Base-by-base conservation (phyloP, 73 alveolate species). In the Paramecium octaurelia region DNA sequence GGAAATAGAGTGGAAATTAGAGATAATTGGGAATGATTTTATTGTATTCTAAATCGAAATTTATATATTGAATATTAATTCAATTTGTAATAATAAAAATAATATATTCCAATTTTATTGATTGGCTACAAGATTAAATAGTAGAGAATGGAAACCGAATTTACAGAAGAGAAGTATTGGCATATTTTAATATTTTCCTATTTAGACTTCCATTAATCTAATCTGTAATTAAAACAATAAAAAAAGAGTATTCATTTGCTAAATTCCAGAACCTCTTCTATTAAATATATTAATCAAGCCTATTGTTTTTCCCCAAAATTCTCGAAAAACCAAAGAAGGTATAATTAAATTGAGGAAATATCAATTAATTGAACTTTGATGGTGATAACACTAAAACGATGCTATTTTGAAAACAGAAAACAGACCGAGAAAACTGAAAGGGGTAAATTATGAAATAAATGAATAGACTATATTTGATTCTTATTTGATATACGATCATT, bases 1-100 rank as follows among this genome's bases (percentile, higher is more conserved):
- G 84, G 84, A 6, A 92, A 89, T 38, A 68, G 73, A 42, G 94
- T 89, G 8, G 94, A 89, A 89, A 70, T 89, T 50, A 11, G 24
- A 31, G 84, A 64, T 64, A 50, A 64, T 27, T 64, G 1, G 18
- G 84, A 64, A 34, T 64, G 84, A n/a, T n/a, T n/a, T n/a, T n/a
- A 64, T 54, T 54, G 69, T 54, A 54, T n/a, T 54, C 35, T 18
- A 54, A 54, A 54, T n/a, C 16, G 12, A 48, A 16, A 16, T 64
- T 14, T 64, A n/a, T n/a, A 64, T 27, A 64, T 27, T 31, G 20
- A 59, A 64, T 64, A 64, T 64, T 31, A 12, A 64, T 27, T 31
- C 42, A 31, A 64, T 31, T 27, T 64, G 84, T 64, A 64, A 24
- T 64, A 64, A 64, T 64, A 54, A 34, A 64, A 64, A 64, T 50